phyloP scores from a whole-genome alignment of 352 stramenopile species.

The Pythium dissotocum region DNA sequence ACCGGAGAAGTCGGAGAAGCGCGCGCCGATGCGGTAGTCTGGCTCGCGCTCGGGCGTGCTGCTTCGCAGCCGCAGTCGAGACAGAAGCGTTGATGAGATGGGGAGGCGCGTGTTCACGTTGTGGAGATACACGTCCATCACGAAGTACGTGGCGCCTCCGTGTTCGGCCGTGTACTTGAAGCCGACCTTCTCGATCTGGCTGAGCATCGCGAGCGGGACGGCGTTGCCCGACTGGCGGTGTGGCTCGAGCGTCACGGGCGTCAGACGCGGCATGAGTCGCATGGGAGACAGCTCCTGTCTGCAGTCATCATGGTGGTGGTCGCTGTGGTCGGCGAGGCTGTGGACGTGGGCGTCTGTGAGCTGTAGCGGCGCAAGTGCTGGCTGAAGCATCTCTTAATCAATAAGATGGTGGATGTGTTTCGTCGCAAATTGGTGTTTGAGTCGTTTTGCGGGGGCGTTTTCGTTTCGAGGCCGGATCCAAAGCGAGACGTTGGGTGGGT shows the following conservation, averaged over 20 bases:
- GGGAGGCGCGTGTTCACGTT: constrained; percentile 33
- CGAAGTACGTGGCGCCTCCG: constrained; percentile 49
- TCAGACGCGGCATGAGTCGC: constrained; percentile 6
- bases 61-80: constrained; percentile 15
- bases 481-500: background rate
- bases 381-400: constrained; percentile 3
- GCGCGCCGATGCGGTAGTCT: constrained; percentile 62
- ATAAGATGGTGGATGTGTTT: constrained; percentile 1
- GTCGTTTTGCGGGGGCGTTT: background rate
- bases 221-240: constrained; percentile 57
- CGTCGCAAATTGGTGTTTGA: constrained; percentile 7
- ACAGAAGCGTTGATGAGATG: constrained; percentile 23
- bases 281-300: background rate
- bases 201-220: constrained; percentile 51
- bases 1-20: constrained; percentile 62
- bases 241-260: constrained; percentile 38
- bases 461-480: background rate
- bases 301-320: background rate
- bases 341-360: background rate
- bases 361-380: background rate
- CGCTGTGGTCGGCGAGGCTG: background rate
- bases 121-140: constrained; percentile 56
- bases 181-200: constrained; percentile 49
- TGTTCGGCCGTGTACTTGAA: constrained; percentile 50
- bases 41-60: constrained; percentile 20